Percentiles rank a stretch among this genome's conserved stretches.
Conservation (phyloP, 805 yeast genomes). For the Ogataea degrootiae region DNA sequence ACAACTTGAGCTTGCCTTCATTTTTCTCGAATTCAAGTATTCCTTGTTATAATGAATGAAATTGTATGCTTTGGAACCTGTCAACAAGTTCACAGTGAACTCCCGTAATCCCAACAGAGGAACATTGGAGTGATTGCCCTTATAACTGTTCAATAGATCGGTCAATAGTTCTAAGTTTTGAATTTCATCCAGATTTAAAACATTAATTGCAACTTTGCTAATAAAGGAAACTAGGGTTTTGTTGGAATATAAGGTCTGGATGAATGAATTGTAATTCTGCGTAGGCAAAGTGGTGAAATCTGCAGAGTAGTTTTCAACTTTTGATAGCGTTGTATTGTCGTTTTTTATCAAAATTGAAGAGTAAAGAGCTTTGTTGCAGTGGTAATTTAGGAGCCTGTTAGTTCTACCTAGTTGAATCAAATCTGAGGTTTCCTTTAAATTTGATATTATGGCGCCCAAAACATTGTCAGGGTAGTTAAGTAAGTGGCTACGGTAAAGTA, state of each 20-base stretch:
- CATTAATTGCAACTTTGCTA: slow-evolving; percentile 7
- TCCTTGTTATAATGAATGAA: slow-evolving; percentile 11
- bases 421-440: slow-evolving; percentile 6
- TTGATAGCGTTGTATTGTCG: slow-evolving; percentile 1
- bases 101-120: slow-evolving; percentile 15
- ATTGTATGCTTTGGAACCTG: slow-evolving; percentile 8
- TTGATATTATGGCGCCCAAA: slow-evolving; percentile 5
- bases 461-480: slow-evolving; percentile 14
- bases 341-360: slow-evolving; percentile 12
- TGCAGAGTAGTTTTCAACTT: too few relatives aligned
- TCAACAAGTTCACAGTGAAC: slow-evolving; percentile 6
- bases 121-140: slow-evolving; percentile 4
- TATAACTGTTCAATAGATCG: slow-evolving; percentile 12
- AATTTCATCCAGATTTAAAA: slow-evolving; percentile 7
- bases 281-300: slow-evolving; percentile 4
- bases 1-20: slow-evolving; percentile 2
- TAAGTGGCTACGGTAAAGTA: too few relatives aligned
- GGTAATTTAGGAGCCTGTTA: slow-evolving; percentile 3
- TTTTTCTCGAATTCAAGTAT: slow-evolving; percentile 2
- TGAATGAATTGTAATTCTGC: slow-evolving; percentile 2
- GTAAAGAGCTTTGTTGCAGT: slow-evolving; percentile 10
- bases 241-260: slow-evolving; percentile 1
- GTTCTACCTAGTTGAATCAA: slow-evolving; percentile 9
- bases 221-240: slow-evolving; percentile 6
- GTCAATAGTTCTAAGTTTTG: slow-evolving; percentile 8